phyloP scores from a whole-genome alignment of 306 rosid genomes.

The Acacia confusa region DNA sequence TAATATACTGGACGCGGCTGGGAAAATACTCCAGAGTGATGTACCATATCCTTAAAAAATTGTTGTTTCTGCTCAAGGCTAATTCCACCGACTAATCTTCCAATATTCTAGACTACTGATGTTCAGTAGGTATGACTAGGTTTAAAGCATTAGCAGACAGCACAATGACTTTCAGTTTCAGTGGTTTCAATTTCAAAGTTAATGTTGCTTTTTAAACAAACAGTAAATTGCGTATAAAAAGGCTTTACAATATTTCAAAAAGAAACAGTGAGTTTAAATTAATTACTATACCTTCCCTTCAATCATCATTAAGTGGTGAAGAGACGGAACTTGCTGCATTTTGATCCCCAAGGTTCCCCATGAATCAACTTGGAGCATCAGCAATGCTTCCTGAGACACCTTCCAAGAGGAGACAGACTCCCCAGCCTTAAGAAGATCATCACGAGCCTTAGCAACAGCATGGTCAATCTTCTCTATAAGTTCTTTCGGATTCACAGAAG shows the following conservation, averaged over 20 bases:
- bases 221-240: too few relatives aligned
- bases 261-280: neutral
- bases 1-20: too few relatives aligned
- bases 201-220: neutral
- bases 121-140: neutral
- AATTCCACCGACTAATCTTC: constrained; percentile 26
- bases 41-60: neutral
- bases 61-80: constrained; percentile 7
- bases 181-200: neutral
- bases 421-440: constrained; percentile 46
- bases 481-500: constrained; percentile 28
- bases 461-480: constrained; percentile 34
- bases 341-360: constrained; percentile 63
- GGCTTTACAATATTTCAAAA: neutral
- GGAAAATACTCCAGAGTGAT: too few relatives aligned
- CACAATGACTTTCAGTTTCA: neutral
- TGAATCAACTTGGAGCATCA: constrained; percentile 56
- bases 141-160: neutral
- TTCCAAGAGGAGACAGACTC: constrained; percentile 69
- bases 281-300: constrained; percentile 73
- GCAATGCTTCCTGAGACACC: constrained; percentile 61
- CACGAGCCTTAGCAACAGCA: constrained; percentile 52
- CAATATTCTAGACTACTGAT: neutral
- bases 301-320: constrained; percentile 48
- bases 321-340: constrained; percentile 79